These are phyloP conservation scores for Craterostigma plantagineum DNA, from an alignment of 257 asterid species.

Conservation along the genomic window DNA sequence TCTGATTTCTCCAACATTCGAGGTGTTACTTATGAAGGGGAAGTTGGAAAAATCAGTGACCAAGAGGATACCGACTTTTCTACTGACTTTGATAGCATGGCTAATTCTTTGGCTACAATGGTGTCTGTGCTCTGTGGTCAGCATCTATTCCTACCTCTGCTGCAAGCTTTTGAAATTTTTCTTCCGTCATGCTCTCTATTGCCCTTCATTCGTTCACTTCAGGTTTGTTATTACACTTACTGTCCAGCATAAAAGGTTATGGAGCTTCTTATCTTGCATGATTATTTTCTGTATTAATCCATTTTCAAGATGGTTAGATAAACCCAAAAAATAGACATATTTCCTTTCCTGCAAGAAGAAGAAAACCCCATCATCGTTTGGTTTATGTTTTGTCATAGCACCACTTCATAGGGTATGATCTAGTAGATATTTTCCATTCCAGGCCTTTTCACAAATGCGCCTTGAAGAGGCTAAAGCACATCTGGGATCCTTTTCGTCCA, in stretches of 20 bases:
- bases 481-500: slow-evolving; percentile 72
- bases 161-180: slow-evolving; percentile 90
- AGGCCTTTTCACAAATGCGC: slow-evolving; percentile 99
- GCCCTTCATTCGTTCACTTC: slow-evolving; percentile 90
- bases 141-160: slow-evolving; percentile 70
- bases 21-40: slow-evolving; percentile 31
- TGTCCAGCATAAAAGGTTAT: too few relatives aligned
- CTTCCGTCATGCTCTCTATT: slow-evolving; percentile 94
- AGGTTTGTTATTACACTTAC: slow-evolving; percentile 33
- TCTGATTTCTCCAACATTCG: slow-evolving; percentile 23
- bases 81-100: slow-evolving; percentile 37
- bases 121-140: slow-evolving; percentile 91
- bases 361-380: neutral
- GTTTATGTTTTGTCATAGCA: neutral
- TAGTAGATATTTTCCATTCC: slow-evolving; percentile 6
- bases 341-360: too few relatives aligned
- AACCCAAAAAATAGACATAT: too few relatives aligned
- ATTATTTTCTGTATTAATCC: too few relatives aligned
- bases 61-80: slow-evolving; percentile 21
- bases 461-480: slow-evolving; percentile 90
- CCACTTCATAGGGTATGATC: slow-evolving; percentile 1
- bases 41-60: slow-evolving; percentile 23
- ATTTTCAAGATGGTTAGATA: too few relatives aligned
- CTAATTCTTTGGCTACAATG: slow-evolving; percentile 64
- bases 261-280: too few relatives aligned